Percentiles rank a stretch among this genome's conserved stretches.
Evolutionary conservation across 352 stramenopile genomes (phyloP).

Genomic region (Saprolegnia parasitica): DNA sequence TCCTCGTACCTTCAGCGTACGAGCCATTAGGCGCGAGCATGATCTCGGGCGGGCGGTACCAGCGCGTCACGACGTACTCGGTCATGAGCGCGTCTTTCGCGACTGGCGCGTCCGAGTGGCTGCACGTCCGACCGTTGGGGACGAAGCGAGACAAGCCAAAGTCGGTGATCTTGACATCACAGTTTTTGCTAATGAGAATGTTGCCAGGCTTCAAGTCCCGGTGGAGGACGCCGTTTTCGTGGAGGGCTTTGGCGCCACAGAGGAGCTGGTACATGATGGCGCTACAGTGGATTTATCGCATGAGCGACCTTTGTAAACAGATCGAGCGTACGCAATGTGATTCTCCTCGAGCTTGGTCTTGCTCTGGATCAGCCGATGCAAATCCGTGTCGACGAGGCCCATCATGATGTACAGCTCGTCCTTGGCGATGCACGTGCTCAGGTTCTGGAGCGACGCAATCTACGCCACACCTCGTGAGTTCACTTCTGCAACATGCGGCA

Average conservation of each 20-base stretch:
- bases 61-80: constrained; percentile 82
- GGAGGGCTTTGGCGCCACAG: constrained; percentile 84
- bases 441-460: constrained; percentile 73
- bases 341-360: constrained; percentile 81
- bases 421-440: constrained; percentile 79
- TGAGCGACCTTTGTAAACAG: background rate
- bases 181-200: constrained; percentile 82
- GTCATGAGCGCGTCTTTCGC: constrained; percentile 69
- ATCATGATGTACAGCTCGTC: constrained; percentile 95
- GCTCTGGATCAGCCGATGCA: constrained; percentile 86
- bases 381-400: constrained; percentile 91
- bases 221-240: constrained; percentile 87
- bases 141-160: constrained; percentile 76
- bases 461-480: constrained; percentile 27
- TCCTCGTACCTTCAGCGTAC: constrained; percentile 48
- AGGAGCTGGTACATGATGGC: constrained; percentile 94
- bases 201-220: constrained; percentile 81
- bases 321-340: constrained; percentile 51
- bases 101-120: constrained; percentile 31
- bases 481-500: background rate
- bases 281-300: too few species aligned
- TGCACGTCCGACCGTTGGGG: constrained; percentile 35
- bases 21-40: constrained; percentile 73
- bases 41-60: constrained; percentile 80
- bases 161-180: constrained; percentile 82